These are phyloP conservation scores for Eremochloa ophiuroides DNA, from an alignment of 176 grass and related monocot genomes.

Conservation along the genomic window DNA sequence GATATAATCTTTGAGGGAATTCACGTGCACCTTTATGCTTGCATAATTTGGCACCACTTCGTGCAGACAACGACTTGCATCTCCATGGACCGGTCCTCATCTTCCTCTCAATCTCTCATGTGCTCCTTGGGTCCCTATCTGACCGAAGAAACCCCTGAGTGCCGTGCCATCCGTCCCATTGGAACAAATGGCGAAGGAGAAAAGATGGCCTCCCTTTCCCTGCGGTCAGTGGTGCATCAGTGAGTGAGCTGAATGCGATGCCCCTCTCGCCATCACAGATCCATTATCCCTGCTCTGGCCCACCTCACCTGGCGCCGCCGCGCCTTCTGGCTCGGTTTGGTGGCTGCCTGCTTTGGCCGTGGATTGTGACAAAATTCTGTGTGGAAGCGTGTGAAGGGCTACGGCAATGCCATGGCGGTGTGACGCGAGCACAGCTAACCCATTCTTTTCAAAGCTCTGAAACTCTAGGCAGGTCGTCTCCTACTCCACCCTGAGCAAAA, in stretches of 20 bases:
- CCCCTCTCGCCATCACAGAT: constrained; percentile 25
- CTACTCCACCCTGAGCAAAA: background rate
- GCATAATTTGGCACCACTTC: constrained; percentile 8
- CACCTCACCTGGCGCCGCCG: background rate
- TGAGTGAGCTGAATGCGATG: constrained; percentile 25
- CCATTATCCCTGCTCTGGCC: constrained; percentile 11
- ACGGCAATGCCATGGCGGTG: constrained; percentile 4
- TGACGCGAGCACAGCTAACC: background rate
- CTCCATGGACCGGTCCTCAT: background rate
- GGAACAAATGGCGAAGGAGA: constrained; percentile 7
- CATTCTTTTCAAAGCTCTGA: constrained; percentile 32
- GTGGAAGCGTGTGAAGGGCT: constrained; percentile 37
- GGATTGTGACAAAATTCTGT: constrained; percentile 26
- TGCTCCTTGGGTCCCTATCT: constrained; percentile 41
- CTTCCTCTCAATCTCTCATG: background rate
- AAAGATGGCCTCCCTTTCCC: background rate
- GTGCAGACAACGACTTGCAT: constrained; percentile 26
- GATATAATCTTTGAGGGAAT: background rate
- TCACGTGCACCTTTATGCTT: constrained; percentile 16
- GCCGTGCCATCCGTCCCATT: background rate
- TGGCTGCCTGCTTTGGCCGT: background rate
- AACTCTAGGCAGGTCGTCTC: constrained; percentile 1
- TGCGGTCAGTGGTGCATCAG: constrained; percentile 15
- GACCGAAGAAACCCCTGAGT: constrained; percentile 27
- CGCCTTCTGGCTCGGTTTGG: background rate